Conservation (phyloP, 306 rosid genomes). For the Fragaria vesca region DNA sequence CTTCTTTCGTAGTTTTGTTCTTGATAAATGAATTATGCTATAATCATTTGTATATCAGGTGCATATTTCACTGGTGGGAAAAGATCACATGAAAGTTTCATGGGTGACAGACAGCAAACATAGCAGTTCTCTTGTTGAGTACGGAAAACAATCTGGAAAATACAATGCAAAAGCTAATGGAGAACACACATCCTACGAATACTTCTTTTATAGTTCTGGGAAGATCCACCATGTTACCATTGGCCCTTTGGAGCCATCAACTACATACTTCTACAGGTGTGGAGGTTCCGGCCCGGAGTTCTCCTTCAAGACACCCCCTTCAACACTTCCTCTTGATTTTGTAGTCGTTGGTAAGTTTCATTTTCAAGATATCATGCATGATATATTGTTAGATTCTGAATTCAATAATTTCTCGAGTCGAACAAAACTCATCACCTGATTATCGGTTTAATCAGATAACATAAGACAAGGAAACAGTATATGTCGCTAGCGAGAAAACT, state of each 20-base stretch:
- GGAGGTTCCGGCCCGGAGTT: conserved; percentile 52
- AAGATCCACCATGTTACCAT: conserved; percentile 43
- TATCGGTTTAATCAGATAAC: not conserved
- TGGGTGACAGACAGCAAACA: conserved; percentile 60
- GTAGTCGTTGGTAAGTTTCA: conserved; percentile 59
- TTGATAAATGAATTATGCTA: not conserved
- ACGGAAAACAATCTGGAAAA: conserved; percentile 32
- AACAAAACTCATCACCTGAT: not conserved
- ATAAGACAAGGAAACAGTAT: not conserved
- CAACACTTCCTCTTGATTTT: conserved; percentile 54
- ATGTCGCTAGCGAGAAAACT: not conserved
- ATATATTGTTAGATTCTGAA: not conserved
- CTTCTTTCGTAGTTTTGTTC: not conserved
- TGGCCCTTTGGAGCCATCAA: conserved; percentile 40
- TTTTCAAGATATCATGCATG: not conserved
- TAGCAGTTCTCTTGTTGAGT: conserved; percentile 30
- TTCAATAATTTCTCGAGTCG: not conserved
- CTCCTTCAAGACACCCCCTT: conserved; percentile 64
- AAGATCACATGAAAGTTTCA: conserved; percentile 59
- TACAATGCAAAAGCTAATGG: conserved; percentile 31
- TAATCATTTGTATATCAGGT: conserved; percentile 32
- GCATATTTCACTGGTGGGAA: conserved; percentile 68
- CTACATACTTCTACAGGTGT: conserved; percentile 40
- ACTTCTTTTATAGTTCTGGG: conserved; percentile 37
- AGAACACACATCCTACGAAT: conserved; percentile 30